Base-by-base conservation (phyloP, 345 rosid genomes). In the Geranium rotundifolium region DNA sequence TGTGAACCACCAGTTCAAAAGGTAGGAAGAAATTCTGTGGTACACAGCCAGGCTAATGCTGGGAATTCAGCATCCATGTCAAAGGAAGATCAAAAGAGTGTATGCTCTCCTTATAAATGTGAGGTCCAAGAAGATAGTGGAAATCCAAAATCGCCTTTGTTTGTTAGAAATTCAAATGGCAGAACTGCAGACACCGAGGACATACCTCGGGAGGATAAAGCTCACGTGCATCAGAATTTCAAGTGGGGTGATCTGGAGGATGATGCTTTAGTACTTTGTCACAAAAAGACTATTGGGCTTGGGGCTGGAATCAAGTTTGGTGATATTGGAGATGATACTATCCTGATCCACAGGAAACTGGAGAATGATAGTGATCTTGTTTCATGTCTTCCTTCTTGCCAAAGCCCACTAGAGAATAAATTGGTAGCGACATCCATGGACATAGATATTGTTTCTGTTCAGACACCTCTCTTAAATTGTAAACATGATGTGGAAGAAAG, bases 201-300 rank as follows among this genome's bases (percentile, higher is more conserved):
- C 59, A 19, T 39, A 10, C 50, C 46, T 19, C 71, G 9, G 55
- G 66, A 63, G 34, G 71, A 70, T 58, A 73, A 72, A 62, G 67
- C 70, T 60, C 59, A 58, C 27, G 63, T 59, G 31, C 65, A 73
- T 69, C 82, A 76, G 29, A 85, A 80, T 62, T 75, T 85, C 63
- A 85, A 72, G 74, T 74, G 82, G 85, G 89, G 84, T 59, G 85
- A 75, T 78, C 72, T 82, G 62, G 87, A 81, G 69, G 81, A 78
- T 58, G 81, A 81, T 69, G 69, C 70, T 73, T 59, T 77, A 61
- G 58, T 69, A 29, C 62, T 14, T 17, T 70, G 65, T 69, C 60
- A 54, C 67, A 81, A 66, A 65, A 77, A 65, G 41, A 74, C 46
- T 54, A 61, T 59, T 63, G 72, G 68, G 66, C 60, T 59, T 63